Evolutionary conservation across 768 basidiomycete genomes (phyloP).

Genomic region (Mycena polygramma): DNA sequence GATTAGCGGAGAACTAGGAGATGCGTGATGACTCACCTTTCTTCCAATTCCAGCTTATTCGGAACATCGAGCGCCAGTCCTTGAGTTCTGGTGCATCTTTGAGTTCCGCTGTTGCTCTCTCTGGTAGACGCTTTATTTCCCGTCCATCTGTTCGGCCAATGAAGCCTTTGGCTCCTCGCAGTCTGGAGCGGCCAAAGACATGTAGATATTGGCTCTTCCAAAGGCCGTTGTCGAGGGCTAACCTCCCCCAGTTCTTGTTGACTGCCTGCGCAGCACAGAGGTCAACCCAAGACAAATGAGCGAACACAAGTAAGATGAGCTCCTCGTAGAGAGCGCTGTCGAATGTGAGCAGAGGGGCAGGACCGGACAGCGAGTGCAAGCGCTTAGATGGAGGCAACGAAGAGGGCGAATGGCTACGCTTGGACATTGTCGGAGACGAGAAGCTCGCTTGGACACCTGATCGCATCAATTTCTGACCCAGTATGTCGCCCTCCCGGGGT

Average conservation of each 20-base stretch:
- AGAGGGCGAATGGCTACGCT: slow-evolving; percentile 63
- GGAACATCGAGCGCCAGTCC: slow-evolving; percentile 92
- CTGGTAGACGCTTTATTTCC: slow-evolving; percentile 71
- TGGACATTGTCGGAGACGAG: slow-evolving; percentile 56
- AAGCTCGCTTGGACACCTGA: not conserved
- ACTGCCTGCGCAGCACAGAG: slow-evolving; percentile 75
- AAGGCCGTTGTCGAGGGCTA: slow-evolving; percentile 78
- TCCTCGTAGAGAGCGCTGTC: slow-evolving; percentile 79
- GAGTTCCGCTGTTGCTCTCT: slow-evolving; percentile 54
- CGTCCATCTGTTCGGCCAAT: slow-evolving; percentile 67
- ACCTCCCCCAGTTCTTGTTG: slow-evolving; percentile 75
- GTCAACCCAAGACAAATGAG: slow-evolving; percentile 74
- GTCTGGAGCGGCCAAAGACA: slow-evolving; percentile 74
- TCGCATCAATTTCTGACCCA: slow-evolving; percentile 1
- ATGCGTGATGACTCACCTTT: slow-evolving; percentile 61
- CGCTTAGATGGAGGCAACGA: slow-evolving; percentile 73
- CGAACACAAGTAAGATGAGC: slow-evolving; percentile 80
- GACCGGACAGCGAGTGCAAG: slow-evolving; percentile 47
- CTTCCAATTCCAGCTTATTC: slow-evolving; percentile 86
- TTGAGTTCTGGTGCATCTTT: slow-evolving; percentile 60
- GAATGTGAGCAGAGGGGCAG: slow-evolving; percentile 52
- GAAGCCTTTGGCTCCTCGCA: slow-evolving; percentile 78
- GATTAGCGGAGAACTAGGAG: slow-evolving; percentile 28
- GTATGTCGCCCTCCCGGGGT: slow-evolving; percentile 60
- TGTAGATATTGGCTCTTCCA: slow-evolving; percentile 78